Conservation (phyloP, 352 stramenopile species). For the Elongisporangium senticosum region DNA sequence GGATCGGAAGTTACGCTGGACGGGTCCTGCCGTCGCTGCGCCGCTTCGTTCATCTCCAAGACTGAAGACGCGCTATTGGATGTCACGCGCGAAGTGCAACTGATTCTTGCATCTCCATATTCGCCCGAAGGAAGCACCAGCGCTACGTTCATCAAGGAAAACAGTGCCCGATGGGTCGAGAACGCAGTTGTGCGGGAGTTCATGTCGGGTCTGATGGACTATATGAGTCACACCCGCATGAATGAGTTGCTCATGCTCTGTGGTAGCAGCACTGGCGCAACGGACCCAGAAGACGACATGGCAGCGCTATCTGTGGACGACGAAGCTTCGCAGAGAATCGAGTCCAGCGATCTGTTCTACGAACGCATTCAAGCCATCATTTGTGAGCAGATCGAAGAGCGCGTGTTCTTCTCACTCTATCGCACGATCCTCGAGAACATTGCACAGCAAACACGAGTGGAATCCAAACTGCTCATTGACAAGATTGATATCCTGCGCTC, state of each 20-base stretch:
- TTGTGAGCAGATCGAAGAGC: constrained; percentile 81
- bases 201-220: constrained; percentile 72
- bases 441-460: constrained; percentile 42
- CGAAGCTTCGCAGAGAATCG: constrained; percentile 11
- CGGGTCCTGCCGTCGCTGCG: constrained; percentile 57
- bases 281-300: constrained; percentile 22
- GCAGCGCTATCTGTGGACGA: constrained; percentile 13
- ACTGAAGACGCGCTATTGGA: constrained; percentile 69
- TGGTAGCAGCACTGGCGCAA: constrained; percentile 26
- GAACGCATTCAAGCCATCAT: constrained; percentile 66
- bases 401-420: constrained; percentile 78
- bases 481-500: constrained; percentile 78
- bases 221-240: constrained; percentile 78
- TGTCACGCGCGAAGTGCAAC: constrained; percentile 71
- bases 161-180: constrained; percentile 32
- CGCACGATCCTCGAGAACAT: constrained; percentile 62
- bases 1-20: constrained; percentile 24
- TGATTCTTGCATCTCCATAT: constrained; percentile 80
- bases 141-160: constrained; percentile 65
- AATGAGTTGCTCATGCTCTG: constrained; percentile 64
- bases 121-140: constrained; percentile 78
- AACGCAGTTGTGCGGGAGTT: constrained; percentile 65
- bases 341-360: neutral
- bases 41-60: constrained; percentile 77
- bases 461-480: constrained; percentile 66